Conservation (phyloP, 768 basidiomycete genomes). For the Cystoderma amianthinum region DNA sequence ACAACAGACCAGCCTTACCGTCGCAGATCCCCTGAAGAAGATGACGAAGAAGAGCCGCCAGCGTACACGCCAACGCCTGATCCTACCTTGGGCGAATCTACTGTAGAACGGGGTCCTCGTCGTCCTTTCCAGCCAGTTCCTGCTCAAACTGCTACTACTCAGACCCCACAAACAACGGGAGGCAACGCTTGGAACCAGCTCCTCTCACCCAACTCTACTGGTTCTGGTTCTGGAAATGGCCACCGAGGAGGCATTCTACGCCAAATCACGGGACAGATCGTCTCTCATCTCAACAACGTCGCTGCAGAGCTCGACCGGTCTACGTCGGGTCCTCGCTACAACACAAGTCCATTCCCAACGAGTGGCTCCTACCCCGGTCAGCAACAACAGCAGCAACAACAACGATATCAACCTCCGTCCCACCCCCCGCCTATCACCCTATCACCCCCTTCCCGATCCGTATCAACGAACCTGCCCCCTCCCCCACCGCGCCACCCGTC, state of each 20-base stretch:
- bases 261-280: neutral
- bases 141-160: neutral
- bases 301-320: neutral
- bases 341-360: neutral
- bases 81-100: slow-evolving; percentile 1
- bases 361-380: slow-evolving; percentile 1
- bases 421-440: neutral
- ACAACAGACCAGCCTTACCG: slow-evolving; percentile 29
- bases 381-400: slow-evolving; percentile 3
- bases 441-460: slow-evolving; percentile 1
- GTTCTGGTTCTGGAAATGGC: neutral
- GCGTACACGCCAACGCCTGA: slow-evolving; percentile 2
- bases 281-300: neutral
- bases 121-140: slow-evolving; percentile 1
- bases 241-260: neutral
- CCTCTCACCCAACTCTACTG: neutral
- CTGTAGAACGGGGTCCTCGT: neutral
- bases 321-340: neutral
- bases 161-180: neutral
- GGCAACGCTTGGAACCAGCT: neutral
- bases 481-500: slow-evolving; percentile 1
- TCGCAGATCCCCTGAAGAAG: neutral
- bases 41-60: slow-evolving; percentile 15
- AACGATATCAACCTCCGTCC: neutral
- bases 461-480: slow-evolving; percentile 1